phyloP scores from a whole-genome alignment of 768 basidiomycete genomes.

The Russula sp. region DNA sequence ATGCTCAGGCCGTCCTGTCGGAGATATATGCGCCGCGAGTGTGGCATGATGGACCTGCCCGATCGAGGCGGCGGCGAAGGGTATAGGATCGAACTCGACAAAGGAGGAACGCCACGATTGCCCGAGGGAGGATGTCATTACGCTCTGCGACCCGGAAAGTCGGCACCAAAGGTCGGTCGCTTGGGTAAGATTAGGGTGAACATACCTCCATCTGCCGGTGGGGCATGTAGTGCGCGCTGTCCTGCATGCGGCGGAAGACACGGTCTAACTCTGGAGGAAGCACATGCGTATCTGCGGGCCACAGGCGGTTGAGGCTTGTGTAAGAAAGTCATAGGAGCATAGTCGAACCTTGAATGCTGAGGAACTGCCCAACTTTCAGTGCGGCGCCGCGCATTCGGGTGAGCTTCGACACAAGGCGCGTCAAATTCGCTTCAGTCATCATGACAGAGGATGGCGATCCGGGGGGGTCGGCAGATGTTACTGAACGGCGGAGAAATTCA shows the following conservation, averaged over 20 bases:
- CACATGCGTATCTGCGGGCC: slow-evolving; percentile 68
- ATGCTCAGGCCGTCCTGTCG: slow-evolving; percentile 47
- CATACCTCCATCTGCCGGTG: slow-evolving; percentile 94
- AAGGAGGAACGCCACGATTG: slow-evolving; percentile 69
- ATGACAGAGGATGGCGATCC: slow-evolving; percentile 49
- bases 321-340: neutral
- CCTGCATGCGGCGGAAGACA: slow-evolving; percentile 87
- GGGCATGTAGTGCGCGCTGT: slow-evolving; percentile 97
- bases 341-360: slow-evolving; percentile 82
- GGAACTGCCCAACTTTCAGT: slow-evolving; percentile 92
- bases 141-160: slow-evolving; percentile 41
- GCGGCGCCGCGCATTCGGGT: slow-evolving; percentile 96
- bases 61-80: slow-evolving; percentile 94
- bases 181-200: neutral
- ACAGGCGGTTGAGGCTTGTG: neutral
- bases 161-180: neutral
- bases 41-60: slow-evolving; percentile 88
- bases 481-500: slow-evolving; percentile 70
- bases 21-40: slow-evolving; percentile 46
- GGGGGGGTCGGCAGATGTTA: slow-evolving; percentile 26
- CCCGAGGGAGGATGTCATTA: slow-evolving; percentile 70
- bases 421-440: slow-evolving; percentile 88
- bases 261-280: slow-evolving; percentile 83
- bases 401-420: slow-evolving; percentile 85
- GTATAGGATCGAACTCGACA: slow-evolving; percentile 69